These are phyloP conservation scores for Hysterangium stoloniferum DNA, from an alignment of 768 basidiomycete genomes.

Conservation along the genomic window DNA sequence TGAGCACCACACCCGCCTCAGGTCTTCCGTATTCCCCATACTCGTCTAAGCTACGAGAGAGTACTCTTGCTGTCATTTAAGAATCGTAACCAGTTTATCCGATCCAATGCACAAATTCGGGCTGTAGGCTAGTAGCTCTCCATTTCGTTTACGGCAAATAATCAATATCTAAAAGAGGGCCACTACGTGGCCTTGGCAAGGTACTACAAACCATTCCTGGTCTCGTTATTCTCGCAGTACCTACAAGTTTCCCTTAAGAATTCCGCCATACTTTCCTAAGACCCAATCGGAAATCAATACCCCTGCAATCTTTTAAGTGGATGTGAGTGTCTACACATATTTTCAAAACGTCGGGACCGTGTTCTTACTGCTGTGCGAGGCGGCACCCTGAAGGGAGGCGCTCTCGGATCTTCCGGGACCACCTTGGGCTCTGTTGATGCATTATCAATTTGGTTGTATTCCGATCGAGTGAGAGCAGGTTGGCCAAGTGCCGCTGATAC, in stretches of 20 bases:
- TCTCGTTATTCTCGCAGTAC: too few relatives aligned
- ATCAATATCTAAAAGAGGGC: too few relatives aligned
- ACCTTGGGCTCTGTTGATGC: slow-evolving; percentile 18
- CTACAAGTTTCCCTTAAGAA: slow-evolving; percentile 9
- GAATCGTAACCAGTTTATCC: too few relatives aligned
- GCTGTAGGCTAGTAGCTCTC: too few relatives aligned
- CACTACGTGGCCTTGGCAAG: too few relatives aligned
- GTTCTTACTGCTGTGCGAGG: slow-evolving; percentile 45
- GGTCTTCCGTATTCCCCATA: too few relatives aligned
- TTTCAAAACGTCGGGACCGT: neutral
- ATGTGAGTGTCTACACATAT: neutral
- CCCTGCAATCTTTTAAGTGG: slow-evolving; percentile 50
- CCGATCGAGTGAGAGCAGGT: slow-evolving; percentile 39
- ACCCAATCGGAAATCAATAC: slow-evolving; percentile 78
- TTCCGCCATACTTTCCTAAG: slow-evolving; percentile 18
- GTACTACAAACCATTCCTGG: too few relatives aligned
- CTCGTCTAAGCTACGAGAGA: too few relatives aligned
- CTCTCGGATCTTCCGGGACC: slow-evolving; percentile 30
- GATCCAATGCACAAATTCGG: too few relatives aligned
- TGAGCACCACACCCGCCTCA: too few relatives aligned
- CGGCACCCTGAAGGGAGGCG: slow-evolving; percentile 65
- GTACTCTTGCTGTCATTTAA: too few relatives aligned
- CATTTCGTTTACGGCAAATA: too few relatives aligned
- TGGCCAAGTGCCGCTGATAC: slow-evolving; percentile 58
- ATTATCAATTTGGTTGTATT: slow-evolving; percentile 44